These are phyloP conservation scores for Noccaea caerulescens DNA, from an alignment of 345 rosid species.

Conservation along the genomic window DNA sequence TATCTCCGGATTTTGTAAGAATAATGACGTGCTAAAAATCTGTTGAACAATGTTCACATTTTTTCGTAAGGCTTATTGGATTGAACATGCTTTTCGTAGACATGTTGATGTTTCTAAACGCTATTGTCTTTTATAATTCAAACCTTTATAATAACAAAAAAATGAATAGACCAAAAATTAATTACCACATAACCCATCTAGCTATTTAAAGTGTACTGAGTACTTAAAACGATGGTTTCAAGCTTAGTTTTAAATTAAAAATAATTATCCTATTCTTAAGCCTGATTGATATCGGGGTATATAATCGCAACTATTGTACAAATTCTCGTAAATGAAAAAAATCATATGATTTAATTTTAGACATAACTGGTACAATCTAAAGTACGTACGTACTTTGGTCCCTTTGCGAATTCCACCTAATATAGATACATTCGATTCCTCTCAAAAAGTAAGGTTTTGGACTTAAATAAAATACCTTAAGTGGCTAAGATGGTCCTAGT, in stretches of 20 bases:
- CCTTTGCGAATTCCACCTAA: conserved; percentile 17
- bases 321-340: not conserved
- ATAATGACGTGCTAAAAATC: not conserved
- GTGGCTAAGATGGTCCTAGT: conserved; percentile 17
- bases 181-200: not conserved
- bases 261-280: too few species aligned
- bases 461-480: conserved; percentile 18
- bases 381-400: not conserved
- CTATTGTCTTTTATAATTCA: not conserved
- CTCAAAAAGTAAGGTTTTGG: conserved; percentile 12
- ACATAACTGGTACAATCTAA: not conserved
- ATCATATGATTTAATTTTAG: not conserved
- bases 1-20: not conserved
- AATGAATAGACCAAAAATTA: not conserved
- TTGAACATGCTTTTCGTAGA: not conserved
- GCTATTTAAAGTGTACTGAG: not conserved
- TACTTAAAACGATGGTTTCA: not conserved
- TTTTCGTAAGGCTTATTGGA: not conserved
- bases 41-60: not conserved
- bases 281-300: not conserved
- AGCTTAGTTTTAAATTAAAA: too few species aligned
- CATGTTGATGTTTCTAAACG: not conserved
- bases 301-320: not conserved
- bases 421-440: conserved; percentile 18
- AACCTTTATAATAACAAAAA: too few species aligned